Evolutionary conservation across 1,284 basidiomycete species (phyloP).

Genomic region (Boletus smithii): DNA sequence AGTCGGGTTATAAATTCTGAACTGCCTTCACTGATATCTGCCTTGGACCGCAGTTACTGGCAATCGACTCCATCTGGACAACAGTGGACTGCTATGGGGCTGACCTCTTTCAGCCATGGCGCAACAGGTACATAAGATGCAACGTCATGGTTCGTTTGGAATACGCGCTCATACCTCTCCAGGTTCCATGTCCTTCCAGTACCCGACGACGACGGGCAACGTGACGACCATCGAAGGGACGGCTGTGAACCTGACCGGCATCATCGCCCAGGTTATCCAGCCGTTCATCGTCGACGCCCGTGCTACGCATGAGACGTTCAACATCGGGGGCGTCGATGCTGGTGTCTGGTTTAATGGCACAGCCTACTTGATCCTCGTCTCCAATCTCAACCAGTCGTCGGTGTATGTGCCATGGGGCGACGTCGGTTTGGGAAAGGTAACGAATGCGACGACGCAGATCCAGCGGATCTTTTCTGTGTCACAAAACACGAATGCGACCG

Average conservation of each 20-base stretch:
- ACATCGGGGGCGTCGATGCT: slow-evolving; percentile 20
- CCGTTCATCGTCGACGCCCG: slow-evolving; percentile 22
- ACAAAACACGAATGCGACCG: slow-evolving; percentile 18
- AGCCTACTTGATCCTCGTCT: slow-evolving; percentile 21
- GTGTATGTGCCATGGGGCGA: slow-evolving; percentile 20
- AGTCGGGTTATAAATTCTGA: slow-evolving; percentile 1
- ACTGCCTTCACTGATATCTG: not conserved
- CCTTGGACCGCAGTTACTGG: slow-evolving; percentile 28
- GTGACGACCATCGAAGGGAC: slow-evolving; percentile 25
- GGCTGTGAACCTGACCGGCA: slow-evolving; percentile 3
- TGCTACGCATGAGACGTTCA: slow-evolving; percentile 6
- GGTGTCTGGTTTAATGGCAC: slow-evolving; percentile 26
- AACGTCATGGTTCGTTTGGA: too few relatives aligned
- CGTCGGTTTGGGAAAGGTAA: slow-evolving; percentile 18
- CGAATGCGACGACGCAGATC: slow-evolving; percentile 22
- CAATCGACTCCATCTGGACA: slow-evolving; percentile 25
- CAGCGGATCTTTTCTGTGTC: slow-evolving; percentile 11
- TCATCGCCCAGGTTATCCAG: slow-evolving; percentile 13
- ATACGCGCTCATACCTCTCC: not conserved
- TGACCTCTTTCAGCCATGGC: slow-evolving; percentile 30
- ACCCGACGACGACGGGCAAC: slow-evolving; percentile 24
- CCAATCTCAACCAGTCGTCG: slow-evolving; percentile 6
- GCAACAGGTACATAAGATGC: slow-evolving; percentile 20
- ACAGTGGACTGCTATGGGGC: slow-evolving; percentile 26
- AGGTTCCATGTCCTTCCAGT: slow-evolving; percentile 33